These are phyloP conservation scores for Niebla homalea DNA, from an alignment of 495 filamentous ascomycete species.

Conservation along the genomic window DNA sequence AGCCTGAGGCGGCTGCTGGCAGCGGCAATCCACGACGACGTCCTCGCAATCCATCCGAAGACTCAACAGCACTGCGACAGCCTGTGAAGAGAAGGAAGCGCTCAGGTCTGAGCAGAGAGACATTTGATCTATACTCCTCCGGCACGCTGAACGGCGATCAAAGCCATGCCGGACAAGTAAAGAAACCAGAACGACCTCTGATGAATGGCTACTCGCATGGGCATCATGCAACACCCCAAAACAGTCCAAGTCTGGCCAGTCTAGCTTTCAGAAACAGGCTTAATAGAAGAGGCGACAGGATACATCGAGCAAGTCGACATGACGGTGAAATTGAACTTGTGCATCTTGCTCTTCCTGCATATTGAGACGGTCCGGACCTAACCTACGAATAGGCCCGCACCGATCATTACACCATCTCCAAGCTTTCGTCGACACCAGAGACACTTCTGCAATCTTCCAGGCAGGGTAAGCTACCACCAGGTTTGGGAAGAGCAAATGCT, in stretches of 20 bases:
- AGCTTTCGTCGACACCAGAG: conserved; percentile 68
- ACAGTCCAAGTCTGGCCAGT: conserved; percentile 27
- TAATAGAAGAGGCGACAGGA: conserved; percentile 40
- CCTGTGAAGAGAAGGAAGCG: conserved; percentile 58
- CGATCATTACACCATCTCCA: conserved; percentile 72
- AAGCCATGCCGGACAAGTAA: conserved; percentile 8
- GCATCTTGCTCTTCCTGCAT: conserved; percentile 19
- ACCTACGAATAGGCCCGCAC: conserved; percentile 55
- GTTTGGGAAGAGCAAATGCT: not conserved
- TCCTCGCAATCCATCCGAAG: conserved; percentile 51
- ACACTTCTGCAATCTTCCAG: conserved; percentile 44
- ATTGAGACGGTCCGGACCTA: conserved; percentile 1
- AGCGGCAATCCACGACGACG: conserved; percentile 49
- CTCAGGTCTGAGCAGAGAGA: conserved; percentile 44
- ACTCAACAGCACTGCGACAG: conserved; percentile 47
- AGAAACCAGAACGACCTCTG: conserved; percentile 16
- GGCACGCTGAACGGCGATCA: conserved; percentile 13
- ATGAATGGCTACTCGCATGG: conserved; percentile 26
- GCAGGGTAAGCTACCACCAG: conserved; percentile 36
- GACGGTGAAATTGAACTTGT: conserved; percentile 55
- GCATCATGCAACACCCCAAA: conserved; percentile 33
- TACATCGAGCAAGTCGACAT: conserved; percentile 29
- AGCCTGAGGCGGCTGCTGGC: too few species aligned
- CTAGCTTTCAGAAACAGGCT: conserved; percentile 52
- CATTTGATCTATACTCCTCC: conserved; percentile 25